Conservation (phyloP, 495 filamentous ascomycete genomes). For the Lentithecium fluviatile region DNA sequence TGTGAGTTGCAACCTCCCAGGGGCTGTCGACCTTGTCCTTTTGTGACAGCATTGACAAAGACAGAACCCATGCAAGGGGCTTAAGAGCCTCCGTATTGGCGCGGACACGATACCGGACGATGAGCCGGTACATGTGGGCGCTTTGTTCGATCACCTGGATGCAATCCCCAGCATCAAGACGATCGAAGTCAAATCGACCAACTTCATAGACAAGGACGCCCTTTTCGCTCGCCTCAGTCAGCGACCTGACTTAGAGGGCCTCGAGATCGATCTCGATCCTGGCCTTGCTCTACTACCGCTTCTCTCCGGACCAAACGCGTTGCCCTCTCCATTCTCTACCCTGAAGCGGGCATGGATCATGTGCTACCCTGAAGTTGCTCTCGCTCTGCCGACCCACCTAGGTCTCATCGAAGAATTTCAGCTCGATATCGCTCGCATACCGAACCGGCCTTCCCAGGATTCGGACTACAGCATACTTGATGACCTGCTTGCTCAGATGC, state of each 20-base stretch:
- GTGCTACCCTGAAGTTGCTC: conserved; percentile 31
- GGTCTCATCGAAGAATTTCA: conserved; percentile 16
- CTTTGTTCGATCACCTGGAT: conserved; percentile 11
- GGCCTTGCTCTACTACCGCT: conserved; percentile 15
- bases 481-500: conserved; percentile 7
- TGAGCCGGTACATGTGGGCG: conserved; percentile 20
- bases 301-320: background rate
- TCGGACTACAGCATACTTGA: conserved; percentile 17
- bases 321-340: conserved; percentile 12
- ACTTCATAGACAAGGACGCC: conserved; percentile 17
- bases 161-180: conserved; percentile 11
- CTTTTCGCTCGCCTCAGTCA: conserved; percentile 24
- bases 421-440: conserved; percentile 22
- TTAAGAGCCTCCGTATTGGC: conserved; percentile 30
- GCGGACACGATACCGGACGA: conserved; percentile 1
- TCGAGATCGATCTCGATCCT: conserved; percentile 32
- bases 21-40: background rate
- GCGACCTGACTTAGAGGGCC: conserved; percentile 4
- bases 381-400: conserved; percentile 21
- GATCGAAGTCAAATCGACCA: conserved; percentile 18
- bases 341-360: conserved; percentile 22
- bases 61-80: conserved; percentile 19
- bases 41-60: background rate
- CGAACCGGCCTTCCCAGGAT: background rate
- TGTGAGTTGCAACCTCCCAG: conserved; percentile 7